Base-by-base conservation (phyloP, 345 rosid species). In the Toxicodendron radicans region DNA sequence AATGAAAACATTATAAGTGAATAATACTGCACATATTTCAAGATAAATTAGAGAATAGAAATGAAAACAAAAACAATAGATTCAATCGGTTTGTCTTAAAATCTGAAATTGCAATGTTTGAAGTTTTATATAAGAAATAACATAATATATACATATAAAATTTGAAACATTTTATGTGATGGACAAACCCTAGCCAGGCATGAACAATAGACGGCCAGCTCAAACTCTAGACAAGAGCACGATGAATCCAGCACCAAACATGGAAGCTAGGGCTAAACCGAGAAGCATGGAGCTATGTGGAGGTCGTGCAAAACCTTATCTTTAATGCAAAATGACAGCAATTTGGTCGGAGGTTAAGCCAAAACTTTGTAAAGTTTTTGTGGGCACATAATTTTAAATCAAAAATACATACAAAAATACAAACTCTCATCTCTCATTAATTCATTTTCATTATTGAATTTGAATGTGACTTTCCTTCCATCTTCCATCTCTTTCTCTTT, bases 261-360 rank as follows among this genome's bases (percentile, higher is more conserved):
- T 4, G 3, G 7, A 35, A 62, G 7, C 62, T 7, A 35, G 54
- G 33, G 33, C 48, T 24, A 10, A 18, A 63, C 17, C 20, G 27
- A 65, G 69, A 75, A 43, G 64, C 68, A 71, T 17, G 58, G 52
- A 41, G 59, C 48, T 46, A 60, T 58, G 62, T 14, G 79, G 46
- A 64, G 74, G 43, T 70, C n/a, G 14, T 48, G 33, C 17, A 17
- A 1, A 10, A 27, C 73, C 83, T 80, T 80, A 83, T 80, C 86
- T 38, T 3, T 0, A 68, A 10, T n/a, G 68, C 60, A 72, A 65
- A 64, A 45, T 24, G 85, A 83, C 79, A 77, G 63, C 4, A 10
- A 9, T 52, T 35, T 77, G 81, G 79, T 79, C 81, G 77, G 85
- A 67, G 4, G 72, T 56, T 73, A 57, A 71, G 68, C 68, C 62